Evolutionary conservation across 192 early-diverging fungal genomes (phyloP).

Genomic region (Coemansia sp.): DNA sequence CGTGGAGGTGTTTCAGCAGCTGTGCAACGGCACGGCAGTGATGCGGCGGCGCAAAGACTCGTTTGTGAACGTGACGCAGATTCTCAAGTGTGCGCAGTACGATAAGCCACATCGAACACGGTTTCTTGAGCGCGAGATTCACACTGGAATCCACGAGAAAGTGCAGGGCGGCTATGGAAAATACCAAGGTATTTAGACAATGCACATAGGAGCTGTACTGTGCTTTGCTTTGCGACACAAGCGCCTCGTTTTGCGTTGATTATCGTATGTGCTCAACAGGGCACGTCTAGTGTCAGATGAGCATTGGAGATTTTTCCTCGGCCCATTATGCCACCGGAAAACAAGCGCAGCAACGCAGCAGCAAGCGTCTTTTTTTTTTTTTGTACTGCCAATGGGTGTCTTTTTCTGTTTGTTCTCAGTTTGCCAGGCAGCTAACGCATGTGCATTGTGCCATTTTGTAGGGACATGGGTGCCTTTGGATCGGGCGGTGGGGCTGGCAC

Average conservation of each 20-base stretch:
- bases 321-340: no score
- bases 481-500: conserved; percentile 36
- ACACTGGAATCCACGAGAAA: conserved; percentile 82
- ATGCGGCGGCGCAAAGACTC: conserved; percentile 80
- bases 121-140: conserved; percentile 84
- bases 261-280: neutral
- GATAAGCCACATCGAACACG: conserved; percentile 83
- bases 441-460: conserved; percentile 12
- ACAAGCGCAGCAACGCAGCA: no score
- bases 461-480: conserved; percentile 55
- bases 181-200: conserved; percentile 71
- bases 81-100: conserved; percentile 85
- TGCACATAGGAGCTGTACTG: neutral
- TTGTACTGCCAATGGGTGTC: no score
- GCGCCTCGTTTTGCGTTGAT: no score
- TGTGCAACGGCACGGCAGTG: conserved; percentile 67
- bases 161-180: conserved; percentile 95
- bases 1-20: conserved; percentile 77
- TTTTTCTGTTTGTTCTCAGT: neutral
- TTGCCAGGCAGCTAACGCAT: neutral
- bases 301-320: no score
- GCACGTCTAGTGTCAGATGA: conserved; percentile 1
- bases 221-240: neutral
- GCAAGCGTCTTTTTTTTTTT: no score
- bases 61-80: conserved; percentile 89